Evolutionary conservation across 1,284 basidiomycete genomes (phyloP).

Genomic region (Athelia psychrophila): DNA sequence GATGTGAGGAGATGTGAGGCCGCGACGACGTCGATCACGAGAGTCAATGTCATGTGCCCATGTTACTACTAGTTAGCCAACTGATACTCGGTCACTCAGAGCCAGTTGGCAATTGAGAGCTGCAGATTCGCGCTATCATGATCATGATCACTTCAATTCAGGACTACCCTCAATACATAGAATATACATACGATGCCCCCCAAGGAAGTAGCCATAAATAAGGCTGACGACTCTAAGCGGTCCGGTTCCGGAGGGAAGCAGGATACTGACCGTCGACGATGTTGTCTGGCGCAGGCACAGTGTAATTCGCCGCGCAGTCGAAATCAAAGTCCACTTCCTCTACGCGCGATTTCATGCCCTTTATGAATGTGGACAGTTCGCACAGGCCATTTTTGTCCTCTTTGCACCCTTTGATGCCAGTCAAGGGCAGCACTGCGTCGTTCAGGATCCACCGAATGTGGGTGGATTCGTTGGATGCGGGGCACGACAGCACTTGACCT

Average conservation of each 20-base stretch:
- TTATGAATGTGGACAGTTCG: conserved; percentile 47
- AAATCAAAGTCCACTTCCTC: conserved; percentile 39
- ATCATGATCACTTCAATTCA: no score
- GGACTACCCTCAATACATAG: no score
- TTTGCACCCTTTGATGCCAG: conserved; percentile 52
- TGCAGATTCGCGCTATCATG: no score
- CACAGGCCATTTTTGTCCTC: conserved; percentile 56
- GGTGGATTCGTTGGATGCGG: conserved; percentile 28
- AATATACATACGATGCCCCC: no score
- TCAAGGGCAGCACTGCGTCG: conserved; percentile 63
- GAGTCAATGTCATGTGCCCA: no score
- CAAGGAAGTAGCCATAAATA: no score
- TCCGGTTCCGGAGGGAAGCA: neutral
- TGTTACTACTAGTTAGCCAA: no score
- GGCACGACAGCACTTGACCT: conserved; percentile 59
- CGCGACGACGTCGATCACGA: no score
- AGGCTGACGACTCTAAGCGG: no score
- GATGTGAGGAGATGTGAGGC: no score
- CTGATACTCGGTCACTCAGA: no score
- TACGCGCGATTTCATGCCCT: conserved; percentile 43
- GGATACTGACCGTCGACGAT: conserved; percentile 36
- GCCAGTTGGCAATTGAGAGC: no score
- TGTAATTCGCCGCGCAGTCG: conserved; percentile 43
- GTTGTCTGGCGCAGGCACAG: conserved; percentile 34
- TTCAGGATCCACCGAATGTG: conserved; percentile 57